phyloP scores from a whole-genome alignment of 2,329 filamentous ascomycete species.

The Trichoderma lentiforme region DNA sequence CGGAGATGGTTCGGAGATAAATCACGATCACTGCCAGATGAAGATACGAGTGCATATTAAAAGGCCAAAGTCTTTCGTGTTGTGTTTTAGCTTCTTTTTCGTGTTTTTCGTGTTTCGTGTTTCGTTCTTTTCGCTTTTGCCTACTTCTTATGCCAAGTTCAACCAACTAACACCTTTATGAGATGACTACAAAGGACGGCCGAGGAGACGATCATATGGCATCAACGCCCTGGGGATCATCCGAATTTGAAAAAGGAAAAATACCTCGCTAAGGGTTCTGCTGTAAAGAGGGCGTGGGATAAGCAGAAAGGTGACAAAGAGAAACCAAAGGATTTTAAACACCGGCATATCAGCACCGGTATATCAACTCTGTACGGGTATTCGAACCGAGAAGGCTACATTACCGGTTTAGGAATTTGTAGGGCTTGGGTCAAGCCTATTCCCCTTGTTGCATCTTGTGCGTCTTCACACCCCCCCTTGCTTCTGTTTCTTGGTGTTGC shows the following conservation, averaged over 20 bases:
- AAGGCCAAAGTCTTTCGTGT: neutral
- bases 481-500: neutral
- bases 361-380: neutral
- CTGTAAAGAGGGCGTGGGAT: no score
- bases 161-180: neutral
- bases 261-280: neutral
- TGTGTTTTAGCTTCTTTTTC: neutral
- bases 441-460: neutral
- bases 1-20: neutral
- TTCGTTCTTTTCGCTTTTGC: neutral
- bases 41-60: no score
- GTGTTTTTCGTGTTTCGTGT: neutral
- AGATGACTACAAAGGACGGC: rapidly evolving
- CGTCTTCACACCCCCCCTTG: neutral
- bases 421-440: neutral
- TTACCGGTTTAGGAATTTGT: neutral
- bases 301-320: neutral
- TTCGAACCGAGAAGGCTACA: neutral
- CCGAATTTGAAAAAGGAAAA: neutral
- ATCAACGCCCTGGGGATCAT: neutral
- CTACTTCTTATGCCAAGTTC: neutral
- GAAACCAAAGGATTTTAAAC: neutral
- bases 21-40: no score
- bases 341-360: no score
- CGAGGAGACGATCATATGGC: neutral